Conservation (phyloP, 2,329 filamentous ascomycete species). For the Aspergillus terreus region DNA sequence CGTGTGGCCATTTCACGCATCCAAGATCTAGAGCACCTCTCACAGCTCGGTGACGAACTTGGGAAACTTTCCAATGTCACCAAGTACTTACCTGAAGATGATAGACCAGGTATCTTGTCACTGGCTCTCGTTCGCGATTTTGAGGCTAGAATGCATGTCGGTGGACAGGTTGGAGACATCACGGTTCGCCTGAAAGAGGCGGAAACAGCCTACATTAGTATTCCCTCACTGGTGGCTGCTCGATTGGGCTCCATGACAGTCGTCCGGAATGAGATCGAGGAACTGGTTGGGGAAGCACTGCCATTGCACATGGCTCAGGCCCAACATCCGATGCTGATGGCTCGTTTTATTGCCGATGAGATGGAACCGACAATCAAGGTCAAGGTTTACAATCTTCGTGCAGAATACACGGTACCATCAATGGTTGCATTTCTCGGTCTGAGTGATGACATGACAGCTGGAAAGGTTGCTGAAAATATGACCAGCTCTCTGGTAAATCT, state of each 20-base stretch:
- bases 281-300: conserved; percentile 65
- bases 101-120: conserved; percentile 81
- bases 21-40: conserved; percentile 63
- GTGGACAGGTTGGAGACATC: conserved; percentile 64
- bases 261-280: conserved; percentile 63
- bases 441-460: conserved; percentile 61
- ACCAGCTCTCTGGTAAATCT: conserved; percentile 76
- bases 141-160: conserved; percentile 60
- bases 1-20: conserved; percentile 61
- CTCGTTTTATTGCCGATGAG: conserved; percentile 87
- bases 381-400: conserved; percentile 75
- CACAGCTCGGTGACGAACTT: conserved; percentile 72
- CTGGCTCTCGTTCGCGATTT: conserved; percentile 65
- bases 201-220: conserved; percentile 75
- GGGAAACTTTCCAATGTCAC: conserved; percentile 79
- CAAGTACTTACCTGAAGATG: conserved; percentile 94
- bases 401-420: conserved; percentile 87
- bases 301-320: conserved; percentile 24
- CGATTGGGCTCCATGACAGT: conserved; percentile 63
- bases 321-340: conserved; percentile 67
- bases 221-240: conserved; percentile 79
- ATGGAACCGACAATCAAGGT: conserved; percentile 87
- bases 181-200: conserved; percentile 58
- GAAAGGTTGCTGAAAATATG: conserved; percentile 72
- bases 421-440: conserved; percentile 76